A percentile compares a stretch with the other conserved stretches of the same genome.
Conservation (phyloP, 768 basidiomycete species). For the Lyophyllum atratum region DNA sequence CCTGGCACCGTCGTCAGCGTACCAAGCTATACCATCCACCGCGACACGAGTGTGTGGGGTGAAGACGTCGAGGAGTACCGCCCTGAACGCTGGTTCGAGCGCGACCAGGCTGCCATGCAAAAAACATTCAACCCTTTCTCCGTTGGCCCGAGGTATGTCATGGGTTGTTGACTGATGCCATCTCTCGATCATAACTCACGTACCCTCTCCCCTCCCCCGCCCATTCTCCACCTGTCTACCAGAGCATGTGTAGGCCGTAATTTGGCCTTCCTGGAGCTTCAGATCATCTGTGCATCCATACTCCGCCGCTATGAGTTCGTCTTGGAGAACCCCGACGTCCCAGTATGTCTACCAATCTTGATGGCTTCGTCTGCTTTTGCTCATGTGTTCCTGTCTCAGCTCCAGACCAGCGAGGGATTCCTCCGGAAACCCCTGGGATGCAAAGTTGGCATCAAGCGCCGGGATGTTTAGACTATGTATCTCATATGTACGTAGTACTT, state of each 20-base stretch:
- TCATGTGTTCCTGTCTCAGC: slow-evolving; percentile 34
- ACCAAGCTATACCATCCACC: slow-evolving; percentile 83
- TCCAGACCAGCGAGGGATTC: slow-evolving; percentile 84
- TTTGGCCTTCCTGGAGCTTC: slow-evolving; percentile 75
- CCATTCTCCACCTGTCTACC: slow-evolving; percentile 1
- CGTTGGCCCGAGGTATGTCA: slow-evolving; percentile 69
- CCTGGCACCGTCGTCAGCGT: slow-evolving; percentile 77
- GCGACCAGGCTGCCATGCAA: slow-evolving; percentile 59
- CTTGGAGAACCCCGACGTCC: slow-evolving; percentile 56
- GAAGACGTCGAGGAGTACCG: slow-evolving; percentile 71
- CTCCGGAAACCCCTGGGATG: slow-evolving; percentile 80
- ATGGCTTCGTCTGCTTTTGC: slow-evolving; percentile 10
- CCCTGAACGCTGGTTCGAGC: slow-evolving; percentile 87
- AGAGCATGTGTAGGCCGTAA: slow-evolving; percentile 88
- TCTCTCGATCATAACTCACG: neutral
- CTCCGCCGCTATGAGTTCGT: slow-evolving; percentile 76
- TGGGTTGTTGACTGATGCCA: neutral
- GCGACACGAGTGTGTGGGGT: slow-evolving; percentile 74
- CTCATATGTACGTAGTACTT: neutral
- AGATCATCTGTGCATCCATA: slow-evolving; percentile 81
- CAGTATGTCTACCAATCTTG: slow-evolving; percentile 39
- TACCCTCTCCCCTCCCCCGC: slow-evolving; percentile 6
- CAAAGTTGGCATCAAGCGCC: slow-evolving; percentile 69
- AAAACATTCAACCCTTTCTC: slow-evolving; percentile 87
- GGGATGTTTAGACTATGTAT: slow-evolving; percentile 35